These are phyloP conservation scores for Cladosporium austrohemisphaericum DNA, from an alignment of 2,329 filamentous ascomycete genomes.

Conservation along the genomic window DNA sequence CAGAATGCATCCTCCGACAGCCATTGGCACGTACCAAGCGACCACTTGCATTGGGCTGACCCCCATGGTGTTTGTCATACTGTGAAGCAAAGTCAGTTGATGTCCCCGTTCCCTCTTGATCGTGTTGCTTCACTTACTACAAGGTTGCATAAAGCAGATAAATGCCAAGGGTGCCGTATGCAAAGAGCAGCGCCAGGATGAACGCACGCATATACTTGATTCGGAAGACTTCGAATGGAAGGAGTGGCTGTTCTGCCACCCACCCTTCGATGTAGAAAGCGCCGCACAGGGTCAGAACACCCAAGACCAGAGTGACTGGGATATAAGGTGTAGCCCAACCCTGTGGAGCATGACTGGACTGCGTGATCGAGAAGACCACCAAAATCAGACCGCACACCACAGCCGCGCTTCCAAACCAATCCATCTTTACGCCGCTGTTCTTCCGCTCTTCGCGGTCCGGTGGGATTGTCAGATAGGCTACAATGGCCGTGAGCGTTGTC, in stretches of 20 bases:
- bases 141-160: constrained; percentile 67
- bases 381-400: constrained; percentile 65
- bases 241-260: constrained; percentile 63
- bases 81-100: constrained; percentile 28
- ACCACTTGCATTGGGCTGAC: constrained; percentile 61
- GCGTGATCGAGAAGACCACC: constrained; percentile 71
- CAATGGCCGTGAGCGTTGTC: constrained; percentile 42
- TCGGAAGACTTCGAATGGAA: constrained; percentile 67
- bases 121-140: constrained; percentile 48
- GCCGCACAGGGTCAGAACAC: constrained; percentile 54
- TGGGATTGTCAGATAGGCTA: constrained; percentile 49
- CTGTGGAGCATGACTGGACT: constrained; percentile 63
- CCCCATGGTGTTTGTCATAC: constrained; percentile 58
- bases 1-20: constrained; percentile 64
- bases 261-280: constrained; percentile 71
- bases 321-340: constrained; percentile 75
- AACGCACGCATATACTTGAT: constrained; percentile 67
- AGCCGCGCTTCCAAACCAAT: constrained; percentile 61
- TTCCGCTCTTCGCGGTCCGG: constrained; percentile 41
- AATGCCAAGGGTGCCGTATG: constrained; percentile 66
- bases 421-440: constrained; percentile 55
- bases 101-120: not conserved
- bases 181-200: constrained; percentile 58
- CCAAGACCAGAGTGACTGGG: constrained; percentile 60
- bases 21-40: constrained; percentile 66